These are phyloP conservation scores for Phytopythium ostracodes DNA, from an alignment of 352 stramenopile species.

Conservation along the genomic window DNA sequence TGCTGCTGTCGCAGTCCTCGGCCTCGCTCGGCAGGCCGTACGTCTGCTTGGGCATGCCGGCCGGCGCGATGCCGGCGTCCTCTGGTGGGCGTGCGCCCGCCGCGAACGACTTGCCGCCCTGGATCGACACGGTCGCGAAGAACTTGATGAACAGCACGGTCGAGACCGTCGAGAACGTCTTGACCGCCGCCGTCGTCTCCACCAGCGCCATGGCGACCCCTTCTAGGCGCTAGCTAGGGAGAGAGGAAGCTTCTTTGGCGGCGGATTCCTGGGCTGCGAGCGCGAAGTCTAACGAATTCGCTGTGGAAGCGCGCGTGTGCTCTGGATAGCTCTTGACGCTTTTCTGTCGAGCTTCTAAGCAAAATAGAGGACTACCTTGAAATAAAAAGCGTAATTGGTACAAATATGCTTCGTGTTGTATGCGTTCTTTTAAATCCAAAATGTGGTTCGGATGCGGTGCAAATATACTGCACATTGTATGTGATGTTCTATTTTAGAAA, in stretches of 20 bases:
- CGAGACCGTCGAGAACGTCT: constrained; percentile 29
- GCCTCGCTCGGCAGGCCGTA: constrained; percentile 21
- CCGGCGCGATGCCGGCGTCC: constrained; percentile 24
- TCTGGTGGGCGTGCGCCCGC: constrained; percentile 27
- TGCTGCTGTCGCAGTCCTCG: constrained; percentile 15
- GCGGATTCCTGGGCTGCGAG: not conserved
- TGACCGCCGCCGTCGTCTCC: constrained; percentile 21
- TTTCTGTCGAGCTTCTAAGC: too few species aligned
- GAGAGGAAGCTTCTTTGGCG: not conserved
- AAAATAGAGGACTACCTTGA: too few species aligned
- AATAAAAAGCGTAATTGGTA: too few species aligned
- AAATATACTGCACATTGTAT: not conserved
- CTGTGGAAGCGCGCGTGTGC: too few species aligned
- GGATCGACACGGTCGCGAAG: constrained; percentile 24
- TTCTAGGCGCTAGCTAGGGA: too few species aligned
- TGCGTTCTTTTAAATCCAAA: not conserved
- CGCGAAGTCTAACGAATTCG: not conserved
- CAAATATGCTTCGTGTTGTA: too few species aligned
- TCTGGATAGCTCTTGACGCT: not conserved
- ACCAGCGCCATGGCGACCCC: constrained; percentile 13
- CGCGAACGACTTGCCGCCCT: constrained; percentile 35
- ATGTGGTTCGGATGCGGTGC: not conserved
- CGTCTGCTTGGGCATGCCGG: constrained; percentile 25
- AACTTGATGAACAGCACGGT: constrained; percentile 33
- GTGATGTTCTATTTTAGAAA: not conserved